Conservation (phyloP, 2,329 filamentous ascomycete species). For the Dactylellina cionopaga region DNA sequence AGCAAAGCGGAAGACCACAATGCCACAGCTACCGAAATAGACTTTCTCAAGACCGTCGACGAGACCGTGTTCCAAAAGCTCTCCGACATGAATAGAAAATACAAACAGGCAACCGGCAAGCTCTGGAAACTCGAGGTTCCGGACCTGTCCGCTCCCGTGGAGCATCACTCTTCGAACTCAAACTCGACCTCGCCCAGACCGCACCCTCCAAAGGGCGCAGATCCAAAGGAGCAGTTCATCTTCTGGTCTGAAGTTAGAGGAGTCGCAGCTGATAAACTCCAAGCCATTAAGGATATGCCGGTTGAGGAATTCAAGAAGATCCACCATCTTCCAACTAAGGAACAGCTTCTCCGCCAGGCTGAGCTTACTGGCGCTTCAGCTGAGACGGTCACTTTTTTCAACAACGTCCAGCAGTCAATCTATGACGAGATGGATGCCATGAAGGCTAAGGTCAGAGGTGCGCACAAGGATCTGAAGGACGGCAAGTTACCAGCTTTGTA, state of each 20-base stretch:
- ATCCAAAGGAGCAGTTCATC: conserved; percentile 3
- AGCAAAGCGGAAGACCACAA: background rate
- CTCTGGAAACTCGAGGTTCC: conserved; percentile 4
- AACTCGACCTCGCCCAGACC: background rate
- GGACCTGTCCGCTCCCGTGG: no score
- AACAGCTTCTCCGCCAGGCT: conserved; percentile 22
- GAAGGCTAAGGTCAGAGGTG: conserved; percentile 25
- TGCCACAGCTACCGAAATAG: background rate
- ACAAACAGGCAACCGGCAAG: background rate
- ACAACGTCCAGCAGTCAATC: conserved; percentile 20
- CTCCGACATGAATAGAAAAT: background rate
- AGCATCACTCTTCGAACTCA: background rate
- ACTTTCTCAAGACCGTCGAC: background rate
- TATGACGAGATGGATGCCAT: conserved; percentile 23
- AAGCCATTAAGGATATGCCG: conserved; percentile 5
- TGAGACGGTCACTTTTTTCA: conserved; percentile 16
- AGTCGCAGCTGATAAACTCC: background rate
- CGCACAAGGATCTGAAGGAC: conserved; percentile 28
- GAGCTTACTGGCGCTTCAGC: conserved; percentile 1
- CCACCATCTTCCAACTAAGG: conserved; percentile 15
- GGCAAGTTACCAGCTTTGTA: conserved; percentile 32
- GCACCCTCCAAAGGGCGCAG: background rate
- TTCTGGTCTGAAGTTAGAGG: background rate
- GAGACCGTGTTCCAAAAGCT: conserved; percentile 4
- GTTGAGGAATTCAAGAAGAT: conserved; percentile 32